Base-by-base conservation (phyloP, 129 eudicot species). In the Arctium minus region DNA sequence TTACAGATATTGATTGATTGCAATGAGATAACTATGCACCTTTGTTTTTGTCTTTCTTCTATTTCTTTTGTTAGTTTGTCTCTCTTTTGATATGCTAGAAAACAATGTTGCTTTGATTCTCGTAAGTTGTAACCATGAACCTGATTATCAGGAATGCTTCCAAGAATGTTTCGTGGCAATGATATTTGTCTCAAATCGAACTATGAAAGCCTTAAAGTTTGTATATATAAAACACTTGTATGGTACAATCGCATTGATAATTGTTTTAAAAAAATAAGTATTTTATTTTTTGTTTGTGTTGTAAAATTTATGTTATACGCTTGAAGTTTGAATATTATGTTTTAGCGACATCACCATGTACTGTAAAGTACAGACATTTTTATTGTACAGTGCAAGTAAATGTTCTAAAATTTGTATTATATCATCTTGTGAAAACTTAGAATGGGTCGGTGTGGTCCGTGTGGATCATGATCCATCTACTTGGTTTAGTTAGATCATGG, bases 151-250 rank as follows among this genome's bases (percentile, higher is more conserved):
- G 29, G 73, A 79, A 79, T 15, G 65, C 67, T 64, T 39, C 56
- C 74, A 13, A 39, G 73, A 79, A 79, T 15, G 65, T 79, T 64
- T 39, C 56, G 10, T 79, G 32, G 32, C 39, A 38, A 39, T 65
- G 29, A 78, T 64, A 27, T 13, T 62, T 27, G 39, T 29, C 11
- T 78, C 74, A 44, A n/a, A 33, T 31, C 42, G 32, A 22, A 35
- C 60, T 80, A 50, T 71, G 78, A 53, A 69, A 69, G 74, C 76
- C 12, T 79, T 40, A 38, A 13, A 69, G 70, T 79, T 17, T 30
- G 4, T 9, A 18, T 46, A 46, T 11, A 36, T 12, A 31, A 69
- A 31, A 44, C 18, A 30, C 75, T 30, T 79, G 32, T 68, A 79
- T 40, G 13, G 31, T 79, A 69, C 40, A 70, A 10, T 36, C 31